Conservation (phyloP, 345 rosid genomes). For the Capsella bursapastoris region DNA sequence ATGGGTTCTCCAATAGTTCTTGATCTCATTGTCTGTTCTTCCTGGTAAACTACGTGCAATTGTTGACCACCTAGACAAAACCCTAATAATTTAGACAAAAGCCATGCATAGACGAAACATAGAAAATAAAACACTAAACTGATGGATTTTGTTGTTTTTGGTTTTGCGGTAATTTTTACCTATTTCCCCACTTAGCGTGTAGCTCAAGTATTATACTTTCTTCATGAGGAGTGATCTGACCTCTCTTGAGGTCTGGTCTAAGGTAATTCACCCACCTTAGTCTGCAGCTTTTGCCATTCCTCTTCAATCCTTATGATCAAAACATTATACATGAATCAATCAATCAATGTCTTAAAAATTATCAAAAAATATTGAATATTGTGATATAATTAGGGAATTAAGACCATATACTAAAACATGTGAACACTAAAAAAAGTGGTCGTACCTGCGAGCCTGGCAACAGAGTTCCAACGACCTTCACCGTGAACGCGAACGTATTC, state of each 20-base stretch:
- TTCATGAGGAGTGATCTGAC: conserved; percentile 77
- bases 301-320: conserved; percentile 57
- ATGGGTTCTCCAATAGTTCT: conserved; percentile 91
- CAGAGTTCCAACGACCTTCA: conserved; percentile 92
- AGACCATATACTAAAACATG: no score
- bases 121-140: neutral
- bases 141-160: neutral
- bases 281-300: conserved; percentile 87
- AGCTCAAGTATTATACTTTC: conserved; percentile 71
- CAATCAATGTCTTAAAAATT: neutral
- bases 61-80: conserved; percentile 76
- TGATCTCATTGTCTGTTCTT: conserved; percentile 81
- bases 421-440: neutral
- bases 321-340: neutral
- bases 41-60: conserved; percentile 89
- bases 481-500: conserved; percentile 74
- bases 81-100: neutral
- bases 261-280: conserved; percentile 87
- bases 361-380: no score
- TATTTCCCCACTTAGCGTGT: conserved; percentile 85
- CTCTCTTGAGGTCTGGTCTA: conserved; percentile 87
- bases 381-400: no score
- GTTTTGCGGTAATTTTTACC: conserved; percentile 45
- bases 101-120: neutral
- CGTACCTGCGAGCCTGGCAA: conserved; percentile 76